Percentiles rank a stretch among this genome's conserved stretches.
phyloP scores from a whole-genome alignment of 2,329 filamentous ascomycete genomes.

The Penicillium polonicum region DNA sequence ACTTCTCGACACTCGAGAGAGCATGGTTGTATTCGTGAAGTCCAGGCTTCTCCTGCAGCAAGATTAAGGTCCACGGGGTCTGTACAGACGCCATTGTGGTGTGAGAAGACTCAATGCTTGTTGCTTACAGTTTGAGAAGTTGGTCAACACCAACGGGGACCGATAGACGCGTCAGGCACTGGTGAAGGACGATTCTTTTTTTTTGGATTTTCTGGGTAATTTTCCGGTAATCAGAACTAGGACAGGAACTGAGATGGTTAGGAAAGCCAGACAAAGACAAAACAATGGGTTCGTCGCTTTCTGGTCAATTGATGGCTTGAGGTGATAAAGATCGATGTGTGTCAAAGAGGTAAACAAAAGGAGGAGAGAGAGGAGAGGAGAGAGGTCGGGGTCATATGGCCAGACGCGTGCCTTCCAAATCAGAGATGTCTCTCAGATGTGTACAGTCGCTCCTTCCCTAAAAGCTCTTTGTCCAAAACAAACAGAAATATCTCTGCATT shows the following conservation, averaged over 20 bases:
- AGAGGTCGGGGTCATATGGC: not conserved
- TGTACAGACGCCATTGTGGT: slow-evolving; percentile 3
- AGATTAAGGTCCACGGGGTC: slow-evolving; percentile 3
- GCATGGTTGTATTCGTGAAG: slow-evolving; percentile 12
- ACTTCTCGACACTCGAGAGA: slow-evolving; percentile 6
- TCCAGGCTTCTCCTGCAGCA: slow-evolving; percentile 8
- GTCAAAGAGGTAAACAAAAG: not conserved
- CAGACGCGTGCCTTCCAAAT: not conserved
- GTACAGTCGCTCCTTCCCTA: not conserved
- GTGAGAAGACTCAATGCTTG: not conserved
- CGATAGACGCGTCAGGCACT: not conserved
- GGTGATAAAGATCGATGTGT: not conserved
- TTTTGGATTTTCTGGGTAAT: not conserved
- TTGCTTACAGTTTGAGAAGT: not conserved
- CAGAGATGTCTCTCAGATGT: not conserved
- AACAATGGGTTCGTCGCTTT: not conserved
- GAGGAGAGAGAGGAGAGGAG: not conserved
- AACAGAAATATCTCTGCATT: not conserved
- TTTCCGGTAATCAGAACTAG: not conserved
- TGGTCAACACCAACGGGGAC: not conserved
- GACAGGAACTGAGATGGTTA: not conserved
- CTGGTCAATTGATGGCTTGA: not conserved
- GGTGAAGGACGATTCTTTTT: not conserved
- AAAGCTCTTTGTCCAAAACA: not conserved
- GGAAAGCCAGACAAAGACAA: not conserved